phyloP scores from a whole-genome alignment of 805 yeast species.

The Lipomyces sp. region DNA sequence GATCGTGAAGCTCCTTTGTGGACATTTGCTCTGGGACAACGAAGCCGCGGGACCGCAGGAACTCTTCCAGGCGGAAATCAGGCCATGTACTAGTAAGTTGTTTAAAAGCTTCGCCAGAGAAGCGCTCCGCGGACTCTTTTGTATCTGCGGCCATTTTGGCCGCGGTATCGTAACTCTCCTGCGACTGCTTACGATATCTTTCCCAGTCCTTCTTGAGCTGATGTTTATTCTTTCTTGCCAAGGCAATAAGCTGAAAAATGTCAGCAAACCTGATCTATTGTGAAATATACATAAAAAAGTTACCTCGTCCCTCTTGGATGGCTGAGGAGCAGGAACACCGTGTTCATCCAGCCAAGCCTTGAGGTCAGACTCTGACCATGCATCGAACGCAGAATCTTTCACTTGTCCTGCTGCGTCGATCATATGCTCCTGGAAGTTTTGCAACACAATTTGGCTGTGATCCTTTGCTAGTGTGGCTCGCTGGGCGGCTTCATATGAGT shows the following conservation, averaged over 20 bases:
- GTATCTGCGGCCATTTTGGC: slow-evolving; percentile 31
- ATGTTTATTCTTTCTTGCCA: slow-evolving; percentile 45
- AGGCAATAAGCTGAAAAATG: slow-evolving; percentile 32
- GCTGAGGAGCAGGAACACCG: slow-evolving; percentile 41
- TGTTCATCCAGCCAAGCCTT: slow-evolving; percentile 52
- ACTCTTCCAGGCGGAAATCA: slow-evolving; percentile 44
- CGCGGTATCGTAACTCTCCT: slow-evolving; percentile 23
- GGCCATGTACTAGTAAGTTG: slow-evolving; percentile 44
- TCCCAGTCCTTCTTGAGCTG: slow-evolving; percentile 42
- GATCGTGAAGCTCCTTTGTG: slow-evolving; percentile 50
- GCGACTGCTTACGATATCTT: slow-evolving; percentile 28
- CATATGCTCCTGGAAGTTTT: slow-evolving; percentile 44
- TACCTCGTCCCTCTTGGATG: slow-evolving; percentile 23
- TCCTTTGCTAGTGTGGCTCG: slow-evolving; percentile 5
- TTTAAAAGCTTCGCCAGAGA: slow-evolving; percentile 38
- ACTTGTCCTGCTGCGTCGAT: slow-evolving; percentile 48
- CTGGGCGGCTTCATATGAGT: slow-evolving; percentile 28
- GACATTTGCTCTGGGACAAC: slow-evolving; percentile 42
- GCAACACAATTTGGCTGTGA: slow-evolving; percentile 34
- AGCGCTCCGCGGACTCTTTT: slow-evolving; percentile 30
- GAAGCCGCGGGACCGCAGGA: slow-evolving; percentile 47
- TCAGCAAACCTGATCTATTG: background rate
- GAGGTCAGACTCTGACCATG: slow-evolving; percentile 52
- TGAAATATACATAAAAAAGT: background rate
- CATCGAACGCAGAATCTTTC: slow-evolving; percentile 47